Evolutionary conservation across 2,329 filamentous ascomycete genomes (phyloP), one percentile per base, ranked within the genome.

Genomic region (Botrytis fabae): DNA sequence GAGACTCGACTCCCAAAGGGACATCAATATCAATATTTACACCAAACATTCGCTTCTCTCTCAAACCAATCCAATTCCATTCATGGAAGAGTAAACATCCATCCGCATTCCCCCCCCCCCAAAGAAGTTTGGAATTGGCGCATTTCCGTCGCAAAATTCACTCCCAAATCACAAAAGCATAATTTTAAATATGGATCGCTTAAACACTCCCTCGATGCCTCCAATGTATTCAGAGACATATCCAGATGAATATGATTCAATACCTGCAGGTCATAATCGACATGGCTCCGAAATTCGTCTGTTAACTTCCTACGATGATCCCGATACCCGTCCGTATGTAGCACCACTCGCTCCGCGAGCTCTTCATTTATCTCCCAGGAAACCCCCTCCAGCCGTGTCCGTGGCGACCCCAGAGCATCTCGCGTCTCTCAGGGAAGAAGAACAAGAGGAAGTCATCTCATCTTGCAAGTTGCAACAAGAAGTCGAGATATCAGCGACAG

Each of bases 291-390:
- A 85, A 75, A 85, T 91, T 71, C 85, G 89, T 78, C 83, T 91
- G 78, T 83, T 91, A 82, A 91, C 89, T 70, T 90, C 88, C 10
- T 85, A 89, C 80, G 89, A 91, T 78, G 88, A 90, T 64, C 82
- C 85, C 46, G 82, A 84, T 75, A 78, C 78, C 72, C 82, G 84
- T 80, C 84, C 86, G 88, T 90, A 90, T 84, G 89, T 90, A 83
- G 79, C 72, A 74, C 74, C 77, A 70, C 75, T 74, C 63, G 48
- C 77, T 40, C 77, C 75, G 59, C 74, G 65, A 69, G 76, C 75
- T 75, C 73, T 77, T 42, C 69, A 75, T 48, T 75, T 75, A 74
- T 73, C 78, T 77, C 76, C 80, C 69, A 57, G 73, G 68, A 75
- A 69, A 60, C 38, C 54, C n/a, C 38, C 42, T 25, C 22, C 32